phyloP scores from a whole-genome alignment of 2,329 filamentous ascomycete genomes.

The Aspergillus amoenus region DNA sequence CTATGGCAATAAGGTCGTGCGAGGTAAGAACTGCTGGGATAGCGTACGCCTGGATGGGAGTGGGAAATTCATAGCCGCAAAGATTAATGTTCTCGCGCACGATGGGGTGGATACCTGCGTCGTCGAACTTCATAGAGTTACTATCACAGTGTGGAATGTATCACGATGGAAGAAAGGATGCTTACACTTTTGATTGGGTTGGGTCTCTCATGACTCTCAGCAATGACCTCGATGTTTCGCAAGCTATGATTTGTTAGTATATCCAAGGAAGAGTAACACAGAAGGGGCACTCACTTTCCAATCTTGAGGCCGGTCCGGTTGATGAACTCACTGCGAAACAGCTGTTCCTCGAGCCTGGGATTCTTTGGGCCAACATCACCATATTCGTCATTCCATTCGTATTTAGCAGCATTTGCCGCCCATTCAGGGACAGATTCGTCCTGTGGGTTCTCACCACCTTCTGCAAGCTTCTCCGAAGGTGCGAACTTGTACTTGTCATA shows the following conservation, averaged over 20 bases:
- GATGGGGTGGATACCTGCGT: slow-evolving; percentile 80
- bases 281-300: slow-evolving; percentile 51
- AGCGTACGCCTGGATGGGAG: slow-evolving; percentile 83
- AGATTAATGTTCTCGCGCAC: slow-evolving; percentile 76
- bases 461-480: slow-evolving; percentile 18
- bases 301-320: slow-evolving; percentile 62
- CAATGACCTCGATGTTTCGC: slow-evolving; percentile 50
- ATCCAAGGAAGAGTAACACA: neutral
- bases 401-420: slow-evolving; percentile 63
- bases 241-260: slow-evolving; percentile 32
- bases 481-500: slow-evolving; percentile 33
- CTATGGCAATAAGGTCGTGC: slow-evolving; percentile 81
- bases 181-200: slow-evolving; percentile 53
- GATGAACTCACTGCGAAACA: slow-evolving; percentile 64
- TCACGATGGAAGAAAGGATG: slow-evolving; percentile 8
- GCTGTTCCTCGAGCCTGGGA: slow-evolving; percentile 67
- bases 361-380: slow-evolving; percentile 79
- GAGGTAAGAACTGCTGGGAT: slow-evolving; percentile 76
- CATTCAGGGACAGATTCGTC: slow-evolving; percentile 39
- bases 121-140: slow-evolving; percentile 57
- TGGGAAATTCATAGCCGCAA: slow-evolving; percentile 69
- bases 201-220: slow-evolving; percentile 50
- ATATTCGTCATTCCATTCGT: slow-evolving; percentile 81
- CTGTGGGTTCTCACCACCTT: slow-evolving; percentile 1
- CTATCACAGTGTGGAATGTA: neutral